phyloP scores from a whole-genome alignment of 345 rosid genomes.

The Citrus reticulata region DNA sequence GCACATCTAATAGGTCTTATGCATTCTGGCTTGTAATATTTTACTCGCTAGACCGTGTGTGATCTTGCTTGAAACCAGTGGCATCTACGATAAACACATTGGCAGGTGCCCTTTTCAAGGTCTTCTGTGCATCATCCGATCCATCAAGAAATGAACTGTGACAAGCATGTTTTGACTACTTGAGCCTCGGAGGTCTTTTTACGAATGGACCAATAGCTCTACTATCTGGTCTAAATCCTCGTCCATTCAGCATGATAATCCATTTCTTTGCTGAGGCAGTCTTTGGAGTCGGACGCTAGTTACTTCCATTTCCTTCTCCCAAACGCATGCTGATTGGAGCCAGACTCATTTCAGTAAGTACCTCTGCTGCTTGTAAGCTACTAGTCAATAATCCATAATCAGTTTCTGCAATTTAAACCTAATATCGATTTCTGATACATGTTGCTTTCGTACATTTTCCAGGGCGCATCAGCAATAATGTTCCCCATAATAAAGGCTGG shows the following conservation, averaged over 20 bases:
- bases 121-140: neutral
- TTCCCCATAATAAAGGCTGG: neutral
- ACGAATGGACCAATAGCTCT: neutral
- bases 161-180: neutral
- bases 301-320: neutral
- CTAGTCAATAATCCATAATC: neutral
- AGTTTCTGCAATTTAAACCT: too few relatives aligned
- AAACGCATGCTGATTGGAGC: neutral
- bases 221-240: neutral
- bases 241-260: neutral
- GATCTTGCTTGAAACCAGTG: neutral
- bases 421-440: too few relatives aligned
- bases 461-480: neutral
- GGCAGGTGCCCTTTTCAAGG: neutral
- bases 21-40: too few relatives aligned
- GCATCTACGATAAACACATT: neutral
- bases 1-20: too few relatives aligned
- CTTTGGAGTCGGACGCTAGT: neutral
- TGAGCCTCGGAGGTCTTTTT: constrained; percentile 3
- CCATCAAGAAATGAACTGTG: neutral
- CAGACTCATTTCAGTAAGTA: neutral
- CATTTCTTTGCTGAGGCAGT: neutral
- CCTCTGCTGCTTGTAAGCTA: too few relatives aligned
- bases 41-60: too few relatives aligned
- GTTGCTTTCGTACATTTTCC: neutral